A percentile compares a stretch with the other conserved stretches of the same genome.
These are phyloP conservation scores for Nitzschia inconspicua DNA, from an alignment of 108 stramenopile species.

Conservation along the genomic window DNA sequence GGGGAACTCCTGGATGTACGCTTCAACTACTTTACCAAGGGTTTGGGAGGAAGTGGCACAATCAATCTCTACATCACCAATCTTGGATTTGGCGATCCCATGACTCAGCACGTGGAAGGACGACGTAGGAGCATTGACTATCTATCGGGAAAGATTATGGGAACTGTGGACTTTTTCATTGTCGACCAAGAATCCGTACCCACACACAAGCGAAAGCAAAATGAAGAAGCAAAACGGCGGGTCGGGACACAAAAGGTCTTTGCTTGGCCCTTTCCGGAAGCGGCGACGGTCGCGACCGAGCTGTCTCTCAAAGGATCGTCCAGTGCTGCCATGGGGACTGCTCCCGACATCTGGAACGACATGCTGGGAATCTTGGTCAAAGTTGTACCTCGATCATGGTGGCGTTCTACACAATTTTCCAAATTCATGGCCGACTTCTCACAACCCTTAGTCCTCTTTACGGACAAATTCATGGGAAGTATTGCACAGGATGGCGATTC, in stretches of 20 bases:
- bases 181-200: neutral
- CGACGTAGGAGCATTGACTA: constrained; percentile 21
- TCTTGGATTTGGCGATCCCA: constrained; percentile 58
- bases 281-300: constrained; percentile 49
- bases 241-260: constrained; percentile 52
- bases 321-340: constrained; percentile 59
- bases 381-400: constrained; percentile 48
- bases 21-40: constrained; percentile 65
- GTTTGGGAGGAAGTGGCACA: constrained; percentile 51
- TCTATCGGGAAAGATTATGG: constrained; percentile 45
- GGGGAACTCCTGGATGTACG: constrained; percentile 36
- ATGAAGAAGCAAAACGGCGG: constrained; percentile 24
- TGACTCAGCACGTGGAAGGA: constrained; percentile 44
- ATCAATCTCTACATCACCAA: constrained; percentile 69
- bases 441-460: constrained; percentile 43
- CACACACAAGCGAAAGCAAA: neutral
- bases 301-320: constrained; percentile 35
- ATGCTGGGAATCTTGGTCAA: constrained; percentile 52
- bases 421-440: constrained; percentile 61
- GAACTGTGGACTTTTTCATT: constrained; percentile 48
- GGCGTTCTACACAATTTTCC: constrained; percentile 43
- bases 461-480: constrained; percentile 32
- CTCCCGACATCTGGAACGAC: constrained; percentile 59
- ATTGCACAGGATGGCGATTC: constrained; percentile 9
- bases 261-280: constrained; percentile 73